Evolutionary conservation across 805 yeast genomes (phyloP).

Genomic region (Candida pseudofarinosa): DNA sequence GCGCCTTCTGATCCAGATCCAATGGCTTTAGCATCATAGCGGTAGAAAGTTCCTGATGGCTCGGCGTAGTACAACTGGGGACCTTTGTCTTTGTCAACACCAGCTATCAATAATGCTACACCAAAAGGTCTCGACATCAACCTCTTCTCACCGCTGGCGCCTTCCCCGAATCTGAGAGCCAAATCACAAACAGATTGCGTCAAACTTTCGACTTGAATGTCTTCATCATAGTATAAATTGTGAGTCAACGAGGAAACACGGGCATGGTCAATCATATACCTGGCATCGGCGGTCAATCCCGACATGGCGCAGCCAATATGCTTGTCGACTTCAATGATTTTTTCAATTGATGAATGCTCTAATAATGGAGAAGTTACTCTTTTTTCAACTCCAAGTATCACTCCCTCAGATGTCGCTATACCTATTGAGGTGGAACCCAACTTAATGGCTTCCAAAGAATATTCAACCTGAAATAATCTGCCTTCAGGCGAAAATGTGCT

Average conservation of each 20-base stretch:
- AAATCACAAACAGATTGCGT: conserved; percentile 97
- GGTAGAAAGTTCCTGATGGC: conserved; percentile 96
- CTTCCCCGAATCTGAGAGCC: conserved; percentile 95
- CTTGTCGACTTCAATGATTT: conserved; percentile 87
- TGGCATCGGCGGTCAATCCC: conserved; percentile 97
- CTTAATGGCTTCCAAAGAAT: conserved; percentile 95
- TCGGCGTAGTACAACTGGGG: conserved; percentile 98
- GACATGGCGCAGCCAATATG: conserved; percentile 99
- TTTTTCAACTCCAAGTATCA: conserved; percentile 93
- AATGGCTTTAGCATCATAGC: conserved; percentile 97
- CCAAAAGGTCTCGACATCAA: conserved; percentile 98
- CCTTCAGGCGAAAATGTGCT: conserved; percentile 99
- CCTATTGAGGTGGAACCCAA: conserved; percentile 98
- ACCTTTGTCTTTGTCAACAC: conserved; percentile 87
- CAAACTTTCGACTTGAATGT: conserved; percentile 84
- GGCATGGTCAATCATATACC: conserved; percentile 98
- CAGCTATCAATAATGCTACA: conserved; percentile 94
- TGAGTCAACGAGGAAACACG: conserved; percentile 87
- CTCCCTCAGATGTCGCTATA: conserved; percentile 91
- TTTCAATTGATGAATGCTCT: conserved; percentile 91
- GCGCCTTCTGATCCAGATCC: conserved; percentile 99
- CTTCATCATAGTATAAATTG: conserved; percentile 85
- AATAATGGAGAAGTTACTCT: conserved; percentile 89
- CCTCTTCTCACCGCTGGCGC: conserved; percentile 92
- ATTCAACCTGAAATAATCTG: conserved; percentile 95